These are phyloP conservation scores for Flaveria sonorensis DNA, from an alignment of 129 eudicot species.

Conservation along the genomic window DNA sequence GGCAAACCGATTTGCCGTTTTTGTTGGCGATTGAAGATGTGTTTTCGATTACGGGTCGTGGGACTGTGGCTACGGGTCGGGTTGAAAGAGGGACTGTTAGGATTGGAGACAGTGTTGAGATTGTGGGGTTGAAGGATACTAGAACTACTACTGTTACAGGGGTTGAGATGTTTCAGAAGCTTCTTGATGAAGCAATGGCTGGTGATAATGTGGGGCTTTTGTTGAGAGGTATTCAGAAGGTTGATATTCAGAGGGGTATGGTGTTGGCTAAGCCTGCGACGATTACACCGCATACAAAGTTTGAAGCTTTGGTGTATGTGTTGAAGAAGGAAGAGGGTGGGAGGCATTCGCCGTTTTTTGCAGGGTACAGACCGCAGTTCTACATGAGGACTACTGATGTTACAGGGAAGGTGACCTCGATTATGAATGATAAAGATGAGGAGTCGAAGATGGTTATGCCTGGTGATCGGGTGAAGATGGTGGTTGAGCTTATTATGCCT, in stretches of 20 bases:
- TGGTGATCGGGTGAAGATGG: conserved; percentile 92
- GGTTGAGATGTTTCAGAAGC: conserved; percentile 89
- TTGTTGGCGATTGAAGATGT: conserved; percentile 77
- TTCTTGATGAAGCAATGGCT: conserved; percentile 74
- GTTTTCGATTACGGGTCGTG: conserved; percentile 81
- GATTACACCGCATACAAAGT: conserved; percentile 73
- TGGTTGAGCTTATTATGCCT: conserved; percentile 79
- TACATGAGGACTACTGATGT: conserved; percentile 96
- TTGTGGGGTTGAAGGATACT: conserved; percentile 73
- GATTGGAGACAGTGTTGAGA: conserved; percentile 74
- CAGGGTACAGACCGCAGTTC: conserved; percentile 89
- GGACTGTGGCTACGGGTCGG: conserved; percentile 92
- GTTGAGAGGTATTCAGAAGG: conserved; percentile 75
- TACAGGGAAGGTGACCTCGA: conserved; percentile 69
- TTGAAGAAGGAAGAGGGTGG: conserved; percentile 96
- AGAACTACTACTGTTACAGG: conserved; percentile 76
- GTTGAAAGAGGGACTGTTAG: conserved; percentile 80
- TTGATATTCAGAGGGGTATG: conserved; percentile 83
- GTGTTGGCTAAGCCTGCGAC: conserved; percentile 77
- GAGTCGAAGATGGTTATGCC: conserved; percentile 97
- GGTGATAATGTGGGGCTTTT: conserved; percentile 84
- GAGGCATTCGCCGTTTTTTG: conserved; percentile 82
- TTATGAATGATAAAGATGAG: conserved; percentile 82
- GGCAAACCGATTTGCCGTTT: conserved; percentile 71
- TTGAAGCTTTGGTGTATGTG: conserved; percentile 75